These are phyloP conservation scores for Viridothelium virens DNA, from an alignment of 495 filamentous ascomycete species.

Conservation along the genomic window DNA sequence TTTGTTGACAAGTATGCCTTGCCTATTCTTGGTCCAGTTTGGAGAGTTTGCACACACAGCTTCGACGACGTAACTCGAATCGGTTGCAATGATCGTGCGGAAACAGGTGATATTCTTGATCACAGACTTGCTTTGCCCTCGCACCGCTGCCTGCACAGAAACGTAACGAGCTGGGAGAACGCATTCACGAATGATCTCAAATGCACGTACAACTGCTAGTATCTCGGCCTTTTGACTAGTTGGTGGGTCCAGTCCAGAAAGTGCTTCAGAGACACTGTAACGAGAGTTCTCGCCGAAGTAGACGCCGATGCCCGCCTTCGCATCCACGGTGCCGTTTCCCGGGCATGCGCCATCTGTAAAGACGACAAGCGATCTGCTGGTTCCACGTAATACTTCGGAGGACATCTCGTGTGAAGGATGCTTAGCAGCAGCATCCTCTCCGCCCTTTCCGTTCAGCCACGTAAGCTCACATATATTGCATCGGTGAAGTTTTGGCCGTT, in stretches of 20 bases:
- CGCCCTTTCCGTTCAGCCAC: background rate
- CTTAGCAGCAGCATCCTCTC: background rate
- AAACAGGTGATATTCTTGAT: background rate
- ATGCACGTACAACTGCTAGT: background rate
- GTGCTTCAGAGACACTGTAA: background rate
- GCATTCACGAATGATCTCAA: background rate
- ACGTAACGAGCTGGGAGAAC: background rate
- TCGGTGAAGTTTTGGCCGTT: background rate
- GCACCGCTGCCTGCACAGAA: background rate
- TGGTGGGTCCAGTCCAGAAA: background rate
- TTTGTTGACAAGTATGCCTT: background rate
- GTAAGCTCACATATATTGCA: background rate
- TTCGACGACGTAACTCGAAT: slow-evolving; percentile 5
- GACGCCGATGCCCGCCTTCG: background rate
- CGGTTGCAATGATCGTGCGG: background rate
- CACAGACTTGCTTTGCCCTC: background rate
- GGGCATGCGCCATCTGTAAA: background rate
- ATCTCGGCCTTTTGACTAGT: background rate
- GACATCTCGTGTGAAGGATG: background rate
- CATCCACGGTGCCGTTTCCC: background rate
- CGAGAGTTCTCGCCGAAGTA: background rate
- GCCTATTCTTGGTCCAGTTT: background rate
- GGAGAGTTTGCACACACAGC: background rate
- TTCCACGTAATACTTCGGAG: background rate
- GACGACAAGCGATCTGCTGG: background rate